Base-by-base conservation (phyloP, 257 asterid species). In the Scutellaria baicalensis region DNA sequence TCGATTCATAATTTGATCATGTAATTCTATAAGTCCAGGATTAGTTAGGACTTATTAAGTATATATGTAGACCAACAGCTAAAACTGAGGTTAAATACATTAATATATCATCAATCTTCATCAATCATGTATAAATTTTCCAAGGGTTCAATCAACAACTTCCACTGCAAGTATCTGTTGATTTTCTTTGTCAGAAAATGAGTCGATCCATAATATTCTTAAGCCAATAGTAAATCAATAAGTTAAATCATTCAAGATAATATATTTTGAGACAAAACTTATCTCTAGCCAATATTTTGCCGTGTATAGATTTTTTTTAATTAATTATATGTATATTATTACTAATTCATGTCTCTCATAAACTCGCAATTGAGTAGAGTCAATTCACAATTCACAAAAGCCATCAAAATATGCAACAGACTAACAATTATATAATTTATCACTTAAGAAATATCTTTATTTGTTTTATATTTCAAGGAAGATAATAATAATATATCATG, bases 131-230 rank as follows among this genome's bases (percentile, higher is more conserved):
- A 4, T 31, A 63, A 43, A 62, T 40, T 72, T 64, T 18, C 9
- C n/a, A 27, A 52, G 47, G 36, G 62, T 72, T 72, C 6, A 60
- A 73, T 35, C 21, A 40, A 73, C 72, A 63, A 55, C 69, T 71
- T 57, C n/a, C 16, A 9, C 13, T 51, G 71, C 71, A 60, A 20
- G 61, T 20, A 43, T 14, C 27, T 43, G 58, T 43, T 69, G 40
- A n/a, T 59, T 47, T 35, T 51, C 23, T 35, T 14, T 17, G 39
- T 13, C 36, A 23, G 14, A 68, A 54, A 51, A 68, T 47, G 61
- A 47, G 51, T 14, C 12, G 9, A 60, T 40, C 11, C 5, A 27
- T 2, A 27, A 60, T 38, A 23, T 17, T 59, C n/a, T 13, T 7
- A 12, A 14, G 55, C 50, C 42, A 4, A 40, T 9, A n/a, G 13